Evolutionary conservation across 2,329 filamentous ascomycete species (phyloP).

Genomic region (Periconia macrospinosa): DNA sequence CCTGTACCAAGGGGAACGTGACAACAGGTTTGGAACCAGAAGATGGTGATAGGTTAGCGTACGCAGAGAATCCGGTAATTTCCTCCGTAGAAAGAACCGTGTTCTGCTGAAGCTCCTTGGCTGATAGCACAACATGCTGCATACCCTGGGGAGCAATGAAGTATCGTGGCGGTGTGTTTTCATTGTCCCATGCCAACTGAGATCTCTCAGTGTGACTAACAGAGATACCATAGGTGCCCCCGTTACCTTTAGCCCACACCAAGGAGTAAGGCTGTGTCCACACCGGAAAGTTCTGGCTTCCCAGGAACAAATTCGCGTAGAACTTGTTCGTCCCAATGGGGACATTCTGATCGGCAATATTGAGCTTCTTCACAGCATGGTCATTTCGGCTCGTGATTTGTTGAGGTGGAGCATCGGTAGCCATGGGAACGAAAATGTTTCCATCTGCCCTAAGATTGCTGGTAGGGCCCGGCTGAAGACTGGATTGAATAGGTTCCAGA

Average conservation of each 20-base stretch:
- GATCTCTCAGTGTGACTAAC: slow-evolving; percentile 73
- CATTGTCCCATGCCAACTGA: slow-evolving; percentile 58
- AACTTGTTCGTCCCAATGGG: slow-evolving; percentile 74
- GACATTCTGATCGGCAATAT: slow-evolving; percentile 41
- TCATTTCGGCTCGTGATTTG: slow-evolving; percentile 41
- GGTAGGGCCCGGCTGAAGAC: slow-evolving; percentile 32
- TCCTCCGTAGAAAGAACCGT: slow-evolving; percentile 61
- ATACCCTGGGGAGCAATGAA: slow-evolving; percentile 85
- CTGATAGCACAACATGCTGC: slow-evolving; percentile 79
- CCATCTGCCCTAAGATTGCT: slow-evolving; percentile 15
- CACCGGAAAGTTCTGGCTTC: slow-evolving; percentile 65
- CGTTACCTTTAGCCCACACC: slow-evolving; percentile 51
- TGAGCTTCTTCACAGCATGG: slow-evolving; percentile 45
- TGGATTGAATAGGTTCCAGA: slow-evolving; percentile 30
- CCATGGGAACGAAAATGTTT: slow-evolving; percentile 48
- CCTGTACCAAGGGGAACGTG: slow-evolving; percentile 81
- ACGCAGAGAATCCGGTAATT: slow-evolving; percentile 60
- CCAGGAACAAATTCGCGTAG: slow-evolving; percentile 75
- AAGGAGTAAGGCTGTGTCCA: slow-evolving; percentile 70
- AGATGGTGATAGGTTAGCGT: slow-evolving; percentile 67
- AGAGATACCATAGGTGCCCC: slow-evolving; percentile 74
- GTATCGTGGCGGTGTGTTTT: slow-evolving; percentile 56
- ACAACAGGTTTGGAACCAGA: slow-evolving; percentile 61
- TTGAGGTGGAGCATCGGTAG: slow-evolving; percentile 41
- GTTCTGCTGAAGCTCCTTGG: slow-evolving; percentile 67